Evolutionary conservation across 2,329 filamentous ascomycete genomes (phyloP).

Genomic region (Dothiorella sarmentorum): DNA sequence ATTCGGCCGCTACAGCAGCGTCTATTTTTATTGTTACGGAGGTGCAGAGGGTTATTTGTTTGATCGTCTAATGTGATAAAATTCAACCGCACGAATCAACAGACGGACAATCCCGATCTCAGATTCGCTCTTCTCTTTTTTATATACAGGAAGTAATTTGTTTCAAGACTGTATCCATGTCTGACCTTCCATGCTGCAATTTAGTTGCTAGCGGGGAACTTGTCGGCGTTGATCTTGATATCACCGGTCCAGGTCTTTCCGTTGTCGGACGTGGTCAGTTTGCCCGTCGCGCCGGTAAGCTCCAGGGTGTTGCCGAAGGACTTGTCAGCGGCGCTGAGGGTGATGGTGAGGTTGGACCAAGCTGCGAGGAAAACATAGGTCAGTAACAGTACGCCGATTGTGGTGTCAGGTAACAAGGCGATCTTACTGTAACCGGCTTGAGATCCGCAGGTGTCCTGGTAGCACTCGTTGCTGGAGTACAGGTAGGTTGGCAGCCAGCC

Average conservation of each 20-base stretch:
- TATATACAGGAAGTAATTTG: no score
- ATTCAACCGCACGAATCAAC: no score
- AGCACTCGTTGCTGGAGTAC: conserved; percentile 25
- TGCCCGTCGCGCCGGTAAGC: background rate
- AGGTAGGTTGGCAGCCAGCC: background rate
- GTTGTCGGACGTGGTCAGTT: conserved; percentile 7
- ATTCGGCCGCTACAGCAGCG: no score
- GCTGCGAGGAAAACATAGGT: background rate
- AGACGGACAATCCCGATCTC: no score
- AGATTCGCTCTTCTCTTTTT: background rate
- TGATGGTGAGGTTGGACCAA: conserved; percentile 17
- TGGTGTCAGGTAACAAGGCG: no score
- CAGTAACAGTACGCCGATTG: background rate
- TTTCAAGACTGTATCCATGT: no score
- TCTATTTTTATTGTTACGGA: no score
- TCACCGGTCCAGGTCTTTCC: conserved; percentile 21
- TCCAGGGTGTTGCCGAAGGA: conserved; percentile 11
- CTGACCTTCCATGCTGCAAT: no score
- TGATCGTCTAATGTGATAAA: no score
- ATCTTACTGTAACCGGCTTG: conserved; percentile 12
- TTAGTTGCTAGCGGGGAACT: background rate
- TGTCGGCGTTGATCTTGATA: conserved; percentile 14
- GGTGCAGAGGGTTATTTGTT: no score
- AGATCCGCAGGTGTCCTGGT: conserved; percentile 12
- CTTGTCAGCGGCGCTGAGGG: conserved; percentile 8